Evolutionary conservation across 768 basidiomycete genomes (phyloP), one percentile per base, ranked within the genome.

Genomic region (Russula sp.): DNA sequence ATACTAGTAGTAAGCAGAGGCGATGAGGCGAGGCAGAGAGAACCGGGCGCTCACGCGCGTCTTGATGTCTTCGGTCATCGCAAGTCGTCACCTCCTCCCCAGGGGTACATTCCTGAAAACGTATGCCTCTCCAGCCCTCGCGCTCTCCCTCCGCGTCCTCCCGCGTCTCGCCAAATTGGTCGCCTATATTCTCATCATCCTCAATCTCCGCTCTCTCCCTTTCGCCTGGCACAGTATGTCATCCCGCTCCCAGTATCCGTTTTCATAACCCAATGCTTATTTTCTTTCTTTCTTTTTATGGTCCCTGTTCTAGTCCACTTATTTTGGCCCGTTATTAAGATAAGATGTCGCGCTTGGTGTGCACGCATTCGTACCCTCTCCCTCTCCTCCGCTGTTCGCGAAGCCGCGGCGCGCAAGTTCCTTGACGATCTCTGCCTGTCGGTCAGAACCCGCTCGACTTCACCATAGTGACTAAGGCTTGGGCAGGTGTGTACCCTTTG

Each of bases 381-480:
- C 24, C 30, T 59, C 30, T 67, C 68, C 16, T 49, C 55, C 24
- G 26, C 57, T 10, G 38, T 54, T 13, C 42, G 52, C 10, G 51
- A 61, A 16, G 56, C 50, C 1, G 65, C 59, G 0, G 46, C 56
- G 38, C 38, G 42, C 42, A 46, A 53, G 38, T 67, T 52, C 38
- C 53, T 63, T 20, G 69, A 69, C 11, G 28, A 36, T 24, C 57
- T 70, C 11, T 70, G 69, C 4, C 69, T 10, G 58, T 69, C 13
- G 68, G 69, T 24, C 59, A 56, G 34, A 63, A 68, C 38, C 73
- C 73, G 11, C 69, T 74, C 51, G 68, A 69, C 34, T 32, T 44
- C n/a, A 56, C 60, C 0, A 44, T 62, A 3, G 66, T 70, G 10
- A 54, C 32, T 7, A 69, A 70, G 40, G 58, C 59, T 1, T 70